Conservation (phyloP, 208 protist genomes). For the Herpetomonas tarakana region DNA sequence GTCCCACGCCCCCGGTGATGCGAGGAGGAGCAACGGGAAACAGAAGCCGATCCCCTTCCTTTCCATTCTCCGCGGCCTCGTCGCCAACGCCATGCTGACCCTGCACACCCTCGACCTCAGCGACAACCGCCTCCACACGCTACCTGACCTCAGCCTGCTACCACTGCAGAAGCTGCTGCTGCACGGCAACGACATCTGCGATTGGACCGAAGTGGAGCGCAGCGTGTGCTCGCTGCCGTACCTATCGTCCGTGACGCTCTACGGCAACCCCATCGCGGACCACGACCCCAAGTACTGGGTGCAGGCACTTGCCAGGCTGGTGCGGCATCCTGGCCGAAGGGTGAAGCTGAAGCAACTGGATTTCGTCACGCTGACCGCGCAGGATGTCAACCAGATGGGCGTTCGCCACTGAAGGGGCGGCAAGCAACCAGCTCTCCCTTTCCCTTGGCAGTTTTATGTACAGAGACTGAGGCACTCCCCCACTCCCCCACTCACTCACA, state of each 20-base stretch:
- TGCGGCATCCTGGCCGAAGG: conserved; percentile 42
- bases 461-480: no score
- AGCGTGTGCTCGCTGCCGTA: conserved; percentile 62
- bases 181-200: conserved; percentile 72
- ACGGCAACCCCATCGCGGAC: conserved; percentile 84
- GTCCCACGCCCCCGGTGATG: background rate
- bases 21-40: background rate
- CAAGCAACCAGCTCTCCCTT: conserved; percentile 1
- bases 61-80: conserved; percentile 60
- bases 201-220: conserved; percentile 67
- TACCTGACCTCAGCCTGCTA: conserved; percentile 65
- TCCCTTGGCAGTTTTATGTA: no score
- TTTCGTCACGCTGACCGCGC: conserved; percentile 75
- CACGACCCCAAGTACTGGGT: conserved; percentile 63
- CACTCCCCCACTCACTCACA: no score
- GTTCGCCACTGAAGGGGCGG: conserved; percentile 9
- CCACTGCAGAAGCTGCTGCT: conserved; percentile 69
- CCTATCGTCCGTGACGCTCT: conserved; percentile 54
- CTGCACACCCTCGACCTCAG: conserved; percentile 79
- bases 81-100: conserved; percentile 71
- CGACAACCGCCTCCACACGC: conserved; percentile 49
- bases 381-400: conserved; percentile 72
- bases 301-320: conserved; percentile 37
- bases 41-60: conserved; percentile 18
- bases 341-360: conserved; percentile 67